A percentile compares a stretch with the other conserved stretches of the same genome.
phyloP scores from a whole-genome alignment of 495 filamentous ascomycete genomes.

The Cairneyella variabilis region DNA sequence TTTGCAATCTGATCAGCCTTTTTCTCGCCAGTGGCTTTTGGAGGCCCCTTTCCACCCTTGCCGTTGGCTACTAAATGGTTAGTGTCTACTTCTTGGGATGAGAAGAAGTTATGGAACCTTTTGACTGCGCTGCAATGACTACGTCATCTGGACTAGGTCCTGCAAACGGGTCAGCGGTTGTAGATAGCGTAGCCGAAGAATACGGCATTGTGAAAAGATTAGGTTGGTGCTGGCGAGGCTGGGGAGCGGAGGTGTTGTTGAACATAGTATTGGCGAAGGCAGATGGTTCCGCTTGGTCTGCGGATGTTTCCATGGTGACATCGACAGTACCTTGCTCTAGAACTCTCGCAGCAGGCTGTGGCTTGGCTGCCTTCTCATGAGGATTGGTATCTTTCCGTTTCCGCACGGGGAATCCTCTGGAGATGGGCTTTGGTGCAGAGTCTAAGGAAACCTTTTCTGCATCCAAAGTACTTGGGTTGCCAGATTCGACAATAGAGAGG shows the following conservation, averaged over 20 bases:
- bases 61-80: constrained; percentile 32
- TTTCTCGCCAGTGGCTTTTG: constrained; percentile 24
- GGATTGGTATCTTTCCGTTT: constrained; percentile 27
- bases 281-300: constrained; percentile 45
- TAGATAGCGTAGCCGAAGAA: constrained; percentile 34
- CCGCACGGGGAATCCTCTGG: constrained; percentile 19
- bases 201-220: constrained; percentile 44
- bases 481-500: constrained; percentile 2
- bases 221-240: constrained; percentile 13
- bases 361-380: constrained; percentile 16
- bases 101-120: constrained; percentile 62
- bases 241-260: constrained; percentile 19
- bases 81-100: constrained; percentile 32
- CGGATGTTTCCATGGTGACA: constrained; percentile 6
- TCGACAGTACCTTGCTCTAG: background rate
- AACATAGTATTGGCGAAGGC: constrained; percentile 68
- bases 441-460: background rate
- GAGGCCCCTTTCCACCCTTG: constrained; percentile 33
- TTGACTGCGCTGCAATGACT: constrained; percentile 80
- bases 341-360: background rate
- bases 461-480: background rate
- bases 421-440: background rate
- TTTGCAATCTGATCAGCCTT: constrained; percentile 35
- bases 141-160: constrained; percentile 93
- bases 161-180: constrained; percentile 61